Conservation (phyloP, 2,329 filamentous ascomycete species). For the Blumeriella jaapii region DNA sequence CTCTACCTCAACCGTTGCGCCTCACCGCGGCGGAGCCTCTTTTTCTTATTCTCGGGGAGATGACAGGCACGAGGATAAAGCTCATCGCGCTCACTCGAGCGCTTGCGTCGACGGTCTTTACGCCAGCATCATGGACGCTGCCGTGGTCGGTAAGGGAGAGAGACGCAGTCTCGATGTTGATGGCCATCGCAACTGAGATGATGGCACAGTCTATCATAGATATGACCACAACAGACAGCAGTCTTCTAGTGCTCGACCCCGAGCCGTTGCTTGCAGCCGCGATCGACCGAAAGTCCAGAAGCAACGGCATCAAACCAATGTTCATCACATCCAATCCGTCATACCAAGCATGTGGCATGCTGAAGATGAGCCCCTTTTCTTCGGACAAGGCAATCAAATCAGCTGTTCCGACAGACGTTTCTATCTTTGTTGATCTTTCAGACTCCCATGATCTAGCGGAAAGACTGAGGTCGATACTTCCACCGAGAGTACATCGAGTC, state of each 20-base stretch:
- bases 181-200: constrained; percentile 2
- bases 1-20: constrained; percentile 3
- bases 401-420: not conserved
- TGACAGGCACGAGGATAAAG: not conserved
- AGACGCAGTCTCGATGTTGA: constrained; percentile 2
- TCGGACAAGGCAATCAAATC: constrained; percentile 1
- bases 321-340: constrained; percentile 1
- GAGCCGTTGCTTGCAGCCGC: constrained; percentile 1
- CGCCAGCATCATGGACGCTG: not conserved
- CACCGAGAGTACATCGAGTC: not conserved
- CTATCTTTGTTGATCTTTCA: constrained; percentile 4
- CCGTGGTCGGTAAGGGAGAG: constrained; percentile 3
- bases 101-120: constrained; percentile 1
- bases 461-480: not conserved
- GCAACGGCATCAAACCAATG: not conserved
- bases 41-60: constrained; percentile 1
- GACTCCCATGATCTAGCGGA: not conserved
- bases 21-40: constrained; percentile 1
- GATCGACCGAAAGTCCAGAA: constrained; percentile 1
- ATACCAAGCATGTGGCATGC: not conserved
- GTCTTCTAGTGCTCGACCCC: constrained; percentile 4
- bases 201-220: constrained; percentile 1
- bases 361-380: not conserved
- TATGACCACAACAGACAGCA: not conserved
- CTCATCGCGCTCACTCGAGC: constrained; percentile 5